Conservation (phyloP, 805 yeast genomes). For the Yueomyces sinensis region DNA sequence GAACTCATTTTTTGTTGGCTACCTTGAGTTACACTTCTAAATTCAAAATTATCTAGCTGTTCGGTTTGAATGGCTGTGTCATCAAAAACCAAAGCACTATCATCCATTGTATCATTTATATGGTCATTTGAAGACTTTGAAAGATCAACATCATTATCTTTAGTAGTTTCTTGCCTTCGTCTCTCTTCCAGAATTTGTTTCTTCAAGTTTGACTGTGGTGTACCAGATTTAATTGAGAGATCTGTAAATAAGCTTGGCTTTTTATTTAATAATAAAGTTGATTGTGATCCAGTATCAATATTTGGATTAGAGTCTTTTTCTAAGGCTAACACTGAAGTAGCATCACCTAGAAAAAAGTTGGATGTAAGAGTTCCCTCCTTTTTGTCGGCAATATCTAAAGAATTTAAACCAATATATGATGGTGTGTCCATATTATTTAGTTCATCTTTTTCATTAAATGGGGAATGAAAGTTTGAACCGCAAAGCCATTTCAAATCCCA, state of each 20-base stretch:
- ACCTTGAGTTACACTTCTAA: not conserved
- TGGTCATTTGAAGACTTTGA: not conserved
- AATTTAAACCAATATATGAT: too few relatives aligned
- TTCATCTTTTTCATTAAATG: not conserved
- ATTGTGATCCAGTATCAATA: too few relatives aligned
- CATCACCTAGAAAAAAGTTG: too few relatives aligned
- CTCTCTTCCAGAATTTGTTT: conserved; percentile 8
- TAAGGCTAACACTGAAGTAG: too few relatives aligned
- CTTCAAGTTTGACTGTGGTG: not conserved
- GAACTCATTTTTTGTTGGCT: not conserved
- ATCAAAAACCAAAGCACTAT: too few relatives aligned
- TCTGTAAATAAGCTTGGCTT: not conserved
- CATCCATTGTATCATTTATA: not conserved
- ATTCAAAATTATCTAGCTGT: too few relatives aligned
- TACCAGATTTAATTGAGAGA: not conserved
- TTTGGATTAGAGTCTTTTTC: too few relatives aligned
- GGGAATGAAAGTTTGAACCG: not conserved
- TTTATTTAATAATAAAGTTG: not conserved
- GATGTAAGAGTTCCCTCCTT: not conserved
- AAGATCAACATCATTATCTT: not conserved
- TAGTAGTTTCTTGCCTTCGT: not conserved
- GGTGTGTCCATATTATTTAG: not conserved
- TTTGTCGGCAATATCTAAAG: not conserved
- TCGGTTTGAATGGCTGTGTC: too few relatives aligned
- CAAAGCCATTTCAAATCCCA: conserved; percentile 18